Evolutionary conservation across 2,329 filamentous ascomycete genomes (phyloP), one percentile per base, ranked within the genome.

Genomic region (Xylogone sp.): DNA sequence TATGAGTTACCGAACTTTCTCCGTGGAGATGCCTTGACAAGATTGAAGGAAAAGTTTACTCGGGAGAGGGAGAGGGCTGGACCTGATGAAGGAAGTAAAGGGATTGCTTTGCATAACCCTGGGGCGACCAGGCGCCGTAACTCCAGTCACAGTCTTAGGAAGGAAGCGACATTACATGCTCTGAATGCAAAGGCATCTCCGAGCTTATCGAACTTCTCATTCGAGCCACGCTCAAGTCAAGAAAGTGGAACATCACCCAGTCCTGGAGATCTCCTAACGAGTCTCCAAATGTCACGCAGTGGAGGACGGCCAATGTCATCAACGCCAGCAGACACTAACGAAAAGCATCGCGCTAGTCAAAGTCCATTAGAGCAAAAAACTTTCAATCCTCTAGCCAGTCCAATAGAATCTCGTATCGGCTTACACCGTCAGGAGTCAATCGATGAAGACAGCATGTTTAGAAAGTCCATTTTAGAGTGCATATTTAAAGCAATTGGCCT

Each of bases 401-500:
- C 77, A 9, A 12, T 53, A 53, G 72, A 74, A 31, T 70, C 70
- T 44, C 75, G 77, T 44, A 71, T 76, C 29, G 72, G 73, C 5
- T 70, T 82, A 24, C 87, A 90, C 61, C 82, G 87, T 4, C 84
- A 92, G 58, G 91, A 97, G 51, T 87, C 88, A 0, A 73, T 91
- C 7, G 90, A 96, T 58, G 94, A 97, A 65, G 93, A 97, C 62
- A 83, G 86, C 45, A 70, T 96, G 6, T 97, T 99, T 68, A 81
- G 95, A 42, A 86, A 90, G 53, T 95, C 91, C 0, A 90, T 99
- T 16, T 73, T 97, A 20, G 90, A 96, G 59, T 97, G 94, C 65
- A 96, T 99, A 73, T 93, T 96, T 70, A 97, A 93, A 65, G 88
- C 91, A 0, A 87, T 99, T 54, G 94, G 94, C 0, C 73, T 99